Base-by-base conservation (phyloP, 176 grass and related monocot genomes). In the Panicum miliaceum region DNA sequence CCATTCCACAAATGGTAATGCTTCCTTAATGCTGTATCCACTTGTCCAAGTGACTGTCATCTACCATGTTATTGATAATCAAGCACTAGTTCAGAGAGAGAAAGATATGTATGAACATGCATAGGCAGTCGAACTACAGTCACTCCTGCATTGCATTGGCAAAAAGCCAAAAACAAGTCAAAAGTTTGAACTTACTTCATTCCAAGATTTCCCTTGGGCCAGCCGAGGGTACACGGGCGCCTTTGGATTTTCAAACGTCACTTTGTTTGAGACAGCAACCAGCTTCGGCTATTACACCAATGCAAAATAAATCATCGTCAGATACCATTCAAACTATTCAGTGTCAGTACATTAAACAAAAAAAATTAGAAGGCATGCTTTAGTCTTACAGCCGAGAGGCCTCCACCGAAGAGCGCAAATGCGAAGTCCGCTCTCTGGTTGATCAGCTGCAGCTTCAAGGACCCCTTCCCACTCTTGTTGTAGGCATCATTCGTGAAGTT, bases 31-130 rank as follows among this genome's bases (percentile, higher is more conserved):
- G 43, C 63, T 63, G 56, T 98, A 98, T 57, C 95, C 90, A 42
- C 92, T 98, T 82, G 92, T 91, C 95, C 94, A 97, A 27, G 94
- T 97, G 43, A 97, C 88, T 10, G 90, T 87, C 92, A 91, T 94
- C 90, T 98, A 75, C 35, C 65, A 65, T 40, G 25, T 45, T 18
- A 71, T 37, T 27, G 29, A 29, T 15, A 73, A 35, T 51, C 4
- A 18, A 79, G 26, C 29, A 74, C 20, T 81, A 40, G 13, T 70
- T 0, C 73, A 56, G 10, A 35, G 50, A 57, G 20, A 66, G 1
- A 13, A 15, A 50, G 5, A 66, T 18, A 19, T n/a, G n/a, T 11
- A 16, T 67, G 2, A 26, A 53, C 18, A 56, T 57, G 50, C 4
- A 71, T 2, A 20, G 13, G 8, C 65, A 71, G 32, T 27, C 54